Evolutionary conservation across 345 rosid species (phyloP).

Genomic region (Eutrema japonicum): DNA sequence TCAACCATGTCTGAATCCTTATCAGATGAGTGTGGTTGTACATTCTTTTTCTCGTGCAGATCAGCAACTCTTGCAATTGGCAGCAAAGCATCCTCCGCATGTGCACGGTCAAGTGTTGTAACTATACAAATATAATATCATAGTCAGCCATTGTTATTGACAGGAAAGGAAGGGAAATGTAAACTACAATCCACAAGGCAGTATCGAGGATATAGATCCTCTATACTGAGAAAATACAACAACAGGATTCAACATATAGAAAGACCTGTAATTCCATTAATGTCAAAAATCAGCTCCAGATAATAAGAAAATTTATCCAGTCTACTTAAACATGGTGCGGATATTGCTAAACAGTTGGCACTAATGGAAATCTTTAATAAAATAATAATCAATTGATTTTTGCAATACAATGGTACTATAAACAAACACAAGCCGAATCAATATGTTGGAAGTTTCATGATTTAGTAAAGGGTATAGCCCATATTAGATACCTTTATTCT

Average conservation of each 20-base stretch:
- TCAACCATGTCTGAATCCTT: constrained; percentile 56
- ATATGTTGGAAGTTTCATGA: constrained; percentile 20
- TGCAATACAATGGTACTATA: background rate
- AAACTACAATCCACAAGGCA: constrained; percentile 8
- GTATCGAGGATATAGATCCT: constrained; percentile 14
- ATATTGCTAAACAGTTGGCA: constrained; percentile 5
- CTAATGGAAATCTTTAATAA: background rate
- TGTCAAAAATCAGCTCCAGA: background rate
- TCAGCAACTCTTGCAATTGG: constrained; percentile 68
- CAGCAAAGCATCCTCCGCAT: constrained; percentile 83
- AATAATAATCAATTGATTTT: background rate
- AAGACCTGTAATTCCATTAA: background rate
- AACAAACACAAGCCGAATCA: background rate
- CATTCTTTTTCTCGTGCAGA: constrained; percentile 48
- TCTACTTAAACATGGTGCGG: constrained; percentile 9
- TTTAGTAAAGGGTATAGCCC: constrained; percentile 13
- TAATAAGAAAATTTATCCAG: background rate
- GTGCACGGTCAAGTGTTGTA: constrained; percentile 83
- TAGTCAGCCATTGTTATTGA: constrained; percentile 39
- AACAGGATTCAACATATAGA: constrained; percentile 2
- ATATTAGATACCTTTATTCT: constrained; percentile 58
- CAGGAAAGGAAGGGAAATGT: background rate
- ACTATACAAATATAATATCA: constrained; percentile 55
- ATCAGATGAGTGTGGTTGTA: constrained; percentile 46
- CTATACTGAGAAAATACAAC: constrained; percentile 2